Base-by-base conservation (phyloP, 108 stramenopile genomes). In the Conticribra weissflogii region DNA sequence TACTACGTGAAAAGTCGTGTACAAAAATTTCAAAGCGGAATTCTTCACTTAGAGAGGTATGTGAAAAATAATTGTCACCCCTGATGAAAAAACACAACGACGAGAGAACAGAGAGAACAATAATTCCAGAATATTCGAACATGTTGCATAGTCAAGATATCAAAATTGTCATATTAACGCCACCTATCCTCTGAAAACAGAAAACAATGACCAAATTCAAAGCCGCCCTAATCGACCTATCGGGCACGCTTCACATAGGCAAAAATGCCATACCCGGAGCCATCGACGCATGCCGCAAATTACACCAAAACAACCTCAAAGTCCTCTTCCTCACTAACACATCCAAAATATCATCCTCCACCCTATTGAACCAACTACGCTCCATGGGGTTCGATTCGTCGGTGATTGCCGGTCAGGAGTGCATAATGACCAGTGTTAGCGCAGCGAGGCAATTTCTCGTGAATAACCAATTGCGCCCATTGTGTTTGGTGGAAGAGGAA, bases 311-410 rank as follows among this genome's bases (percentile, higher is more conserved):
- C 2, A 41, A 60, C 2, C 30, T 67, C 3, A 33, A 67, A 30
- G 67, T 86, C 24, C 53, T 69, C 46, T 86, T 87, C 66, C 58
- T 90, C n/a, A 90, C 89, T 47, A 90, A 90, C 50, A 90, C 89
- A 0, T 81, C 81, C 25, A 86, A 76, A 21, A 74, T 83, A 47
- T 67, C 71, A 17, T 80, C 79, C 0, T 59, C 68, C 7, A 25
- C 36, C 12, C 59, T 88, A 16, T 61, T 82, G 33, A 3, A 63
- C 18, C 80, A 83, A 59, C 62, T 91, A 31, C 48, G 76, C 15
- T 28, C 25, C 8, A 76, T 85, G 50, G 86, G 86, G 5, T 83
- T 87, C 55, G 68, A 72, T 14, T 46, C 50, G 24, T 29, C 30
- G 4, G 51, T 59, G 22, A 64, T 76, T 19, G 68, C 69, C 30